Base-by-base conservation (phyloP, 352 stramenopile genomes). In the Thalassiosira exigua region DNA sequence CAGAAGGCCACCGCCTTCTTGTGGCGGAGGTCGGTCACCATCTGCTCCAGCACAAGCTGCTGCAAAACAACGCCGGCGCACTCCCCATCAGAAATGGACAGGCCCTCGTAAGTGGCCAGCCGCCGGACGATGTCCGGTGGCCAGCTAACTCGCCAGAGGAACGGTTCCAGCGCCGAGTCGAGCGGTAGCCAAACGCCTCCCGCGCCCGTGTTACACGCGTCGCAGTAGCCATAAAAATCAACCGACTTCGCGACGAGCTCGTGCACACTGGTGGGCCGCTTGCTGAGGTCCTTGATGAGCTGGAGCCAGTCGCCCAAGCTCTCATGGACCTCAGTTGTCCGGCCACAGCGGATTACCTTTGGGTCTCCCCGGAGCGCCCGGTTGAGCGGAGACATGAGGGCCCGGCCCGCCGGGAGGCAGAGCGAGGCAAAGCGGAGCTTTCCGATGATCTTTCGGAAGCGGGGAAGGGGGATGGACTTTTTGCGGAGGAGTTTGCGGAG, bases 141-240 rank as follows among this genome's bases (percentile, higher is more conserved):
- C 74, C 48, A 85, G 62, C 19, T 17, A 1, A 52, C 69, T 41
- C 76, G 48, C 81, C 81, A 83, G 0, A 88, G 11, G 1, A 85
- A 56, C 4, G 71, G 66, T 5, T 41, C 32, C 7, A 27, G 44
- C 17, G 27, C 14, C 4, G 51, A 54, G 9, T 61, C 64, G 12
- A 72, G 44, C 46, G 46, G 61, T 7, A 72, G 44, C 46, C 64
- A 72, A 4, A 72, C 51, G 17, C 64, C 64, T 17, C 64, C 50
- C 4, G 51, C 64, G 14, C 64, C 50, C n/a, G 4, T 46, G 21
- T 51, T 60, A 24, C 46, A 72, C 1, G 64, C 50, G 33, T 72
- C 33, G 32, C 52, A 48, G 36, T 41, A 85, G 24, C 3, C 71
- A 53, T 59, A 76, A 32, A 19, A 42, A 0, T 27, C 72, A 44